Evolutionary conservation across 169 alveolate genomes (phyloP).

Genomic region (Plasmodium ovale): DNA sequence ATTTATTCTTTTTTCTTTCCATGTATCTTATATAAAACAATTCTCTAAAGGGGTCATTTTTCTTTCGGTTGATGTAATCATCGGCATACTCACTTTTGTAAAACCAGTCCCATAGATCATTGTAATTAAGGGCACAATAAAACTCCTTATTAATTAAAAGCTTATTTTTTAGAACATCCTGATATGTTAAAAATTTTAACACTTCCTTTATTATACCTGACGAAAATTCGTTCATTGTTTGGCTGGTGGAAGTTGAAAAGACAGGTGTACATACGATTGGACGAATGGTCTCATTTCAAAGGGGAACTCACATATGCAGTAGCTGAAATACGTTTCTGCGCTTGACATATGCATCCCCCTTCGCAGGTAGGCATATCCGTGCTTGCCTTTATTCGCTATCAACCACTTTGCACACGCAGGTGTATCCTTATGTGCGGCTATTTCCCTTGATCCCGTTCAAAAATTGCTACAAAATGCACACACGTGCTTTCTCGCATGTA

Average conservation of each 20-base stretch:
- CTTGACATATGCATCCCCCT: no score
- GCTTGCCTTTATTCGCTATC: no score
- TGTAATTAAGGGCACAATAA: conserved; percentile 12
- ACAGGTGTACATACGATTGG: neutral
- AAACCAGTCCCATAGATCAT: conserved; percentile 21
- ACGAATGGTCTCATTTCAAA: no score
- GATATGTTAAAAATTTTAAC: conserved; percentile 27
- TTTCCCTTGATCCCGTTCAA: no score
- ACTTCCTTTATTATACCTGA: conserved; percentile 40
- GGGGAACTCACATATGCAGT: no score
- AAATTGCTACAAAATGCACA: no score
- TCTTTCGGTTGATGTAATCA: conserved; percentile 6
- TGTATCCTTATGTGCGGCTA: no score
- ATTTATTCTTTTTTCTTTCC: conserved; percentile 30
- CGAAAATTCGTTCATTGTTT: conserved; percentile 28
- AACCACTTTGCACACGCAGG: no score
- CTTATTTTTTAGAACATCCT: conserved; percentile 19
- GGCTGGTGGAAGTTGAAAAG: neutral
- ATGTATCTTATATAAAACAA: conserved; percentile 33
- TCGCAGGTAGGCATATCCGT: no score
- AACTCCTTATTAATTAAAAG: conserved; percentile 9
- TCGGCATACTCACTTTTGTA: conserved; percentile 18
- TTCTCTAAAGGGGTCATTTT: conserved; percentile 30
- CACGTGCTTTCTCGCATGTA: no score
- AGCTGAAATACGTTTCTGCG: no score